Evolutionary conservation across 2,329 filamentous ascomycete species (phyloP).

Genomic region (Fusarium luffae): DNA sequence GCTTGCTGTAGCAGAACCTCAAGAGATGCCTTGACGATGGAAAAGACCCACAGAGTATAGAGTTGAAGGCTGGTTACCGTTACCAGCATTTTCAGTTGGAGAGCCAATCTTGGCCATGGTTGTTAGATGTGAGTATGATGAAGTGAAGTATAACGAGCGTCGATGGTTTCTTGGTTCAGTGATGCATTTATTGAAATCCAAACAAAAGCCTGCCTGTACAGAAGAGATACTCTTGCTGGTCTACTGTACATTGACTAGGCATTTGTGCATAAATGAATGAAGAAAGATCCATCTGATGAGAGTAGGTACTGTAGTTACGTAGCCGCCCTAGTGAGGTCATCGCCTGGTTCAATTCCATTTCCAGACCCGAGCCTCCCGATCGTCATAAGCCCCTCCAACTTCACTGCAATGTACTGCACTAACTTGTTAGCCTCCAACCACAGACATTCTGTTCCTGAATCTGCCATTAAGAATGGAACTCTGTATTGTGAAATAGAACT

Average conservation of each 20-base stretch:
- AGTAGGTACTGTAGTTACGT: slow-evolving; percentile 29
- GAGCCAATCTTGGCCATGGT: slow-evolving; percentile 27
- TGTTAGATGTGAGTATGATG: neutral
- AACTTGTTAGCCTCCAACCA: neutral
- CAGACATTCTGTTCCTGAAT: slow-evolving; percentile 11
- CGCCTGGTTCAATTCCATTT: slow-evolving; percentile 18
- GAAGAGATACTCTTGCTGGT: neutral
- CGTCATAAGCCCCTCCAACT: neutral
- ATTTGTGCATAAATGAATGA: slow-evolving; percentile 5
- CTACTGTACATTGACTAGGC: neutral
- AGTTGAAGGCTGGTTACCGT: slow-evolving; percentile 34
- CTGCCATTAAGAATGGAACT: neutral
- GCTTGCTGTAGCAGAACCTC: neutral
- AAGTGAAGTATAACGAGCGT: neutral
- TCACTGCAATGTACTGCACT: neutral
- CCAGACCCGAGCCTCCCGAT: slow-evolving; percentile 33
- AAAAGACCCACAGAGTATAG: slow-evolving; percentile 44
- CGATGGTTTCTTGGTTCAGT: neutral
- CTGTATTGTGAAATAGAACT: neutral
- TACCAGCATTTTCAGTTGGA: slow-evolving; percentile 14
- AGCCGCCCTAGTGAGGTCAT: slow-evolving; percentile 40
- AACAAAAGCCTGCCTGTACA: neutral
- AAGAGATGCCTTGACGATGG: neutral
- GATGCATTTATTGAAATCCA: neutral
- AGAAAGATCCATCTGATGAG: slow-evolving; percentile 1